Evolutionary conservation across 1,284 basidiomycete genomes (phyloP).

Genomic region (Apiotrichum gamsii): DNA sequence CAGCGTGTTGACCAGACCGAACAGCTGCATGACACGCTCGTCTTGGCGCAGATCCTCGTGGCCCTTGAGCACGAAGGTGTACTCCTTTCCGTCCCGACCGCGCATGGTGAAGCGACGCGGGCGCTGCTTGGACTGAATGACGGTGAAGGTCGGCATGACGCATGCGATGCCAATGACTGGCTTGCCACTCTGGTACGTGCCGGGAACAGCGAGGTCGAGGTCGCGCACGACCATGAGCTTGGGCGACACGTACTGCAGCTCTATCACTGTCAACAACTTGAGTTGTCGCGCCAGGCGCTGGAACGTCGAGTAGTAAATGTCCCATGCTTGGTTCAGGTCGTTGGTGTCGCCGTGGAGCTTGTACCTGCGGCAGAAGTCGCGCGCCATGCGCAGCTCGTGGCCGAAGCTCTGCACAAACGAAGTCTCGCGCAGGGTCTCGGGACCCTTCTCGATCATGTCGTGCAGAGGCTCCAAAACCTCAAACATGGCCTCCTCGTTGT

Average conservation of each 20-base stretch:
- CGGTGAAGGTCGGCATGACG: conserved; percentile 79
- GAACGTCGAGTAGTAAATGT: conserved; percentile 98
- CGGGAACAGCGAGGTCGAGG: conserved; percentile 90
- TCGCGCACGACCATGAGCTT: conserved; percentile 81
- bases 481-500: conserved; percentile 99
- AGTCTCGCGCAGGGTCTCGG: conserved; percentile 88
- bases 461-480: conserved; percentile 88
- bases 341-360: conserved; percentile 77
- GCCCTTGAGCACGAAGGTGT: conserved; percentile 92
- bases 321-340: conserved; percentile 98
- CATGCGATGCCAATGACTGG: conserved; percentile 75
- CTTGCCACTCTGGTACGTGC: conserved; percentile 89
- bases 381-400: conserved; percentile 86
- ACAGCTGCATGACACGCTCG: conserved; percentile 98
- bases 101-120: conserved; percentile 82
- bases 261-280: conserved; percentile 81
- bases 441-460: conserved; percentile 84
- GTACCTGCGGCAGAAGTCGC: conserved; percentile 84
- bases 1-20: conserved; percentile 92
- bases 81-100: conserved; percentile 89
- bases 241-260: conserved; percentile 96
- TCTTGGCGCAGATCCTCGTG: conserved; percentile 99
- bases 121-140: conserved; percentile 97
- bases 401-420: conserved; percentile 95
- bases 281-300: conserved; percentile 94